phyloP scores from a whole-genome alignment of 2,329 filamentous ascomycete species.

The Epichloe festucae region DNA sequence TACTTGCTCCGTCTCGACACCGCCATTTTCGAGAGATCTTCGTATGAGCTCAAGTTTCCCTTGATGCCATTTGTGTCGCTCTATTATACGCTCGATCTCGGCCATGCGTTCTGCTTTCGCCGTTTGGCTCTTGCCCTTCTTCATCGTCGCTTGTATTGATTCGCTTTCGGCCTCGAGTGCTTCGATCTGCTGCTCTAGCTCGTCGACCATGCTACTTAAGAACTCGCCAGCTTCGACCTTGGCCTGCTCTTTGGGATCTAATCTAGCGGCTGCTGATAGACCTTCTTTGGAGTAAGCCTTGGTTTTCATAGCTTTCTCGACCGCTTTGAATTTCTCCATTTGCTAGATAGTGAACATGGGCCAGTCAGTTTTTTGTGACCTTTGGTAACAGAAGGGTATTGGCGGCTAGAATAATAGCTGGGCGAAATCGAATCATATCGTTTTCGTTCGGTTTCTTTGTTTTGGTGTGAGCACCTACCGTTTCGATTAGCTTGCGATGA shows the following conservation, averaged over 20 bases:
- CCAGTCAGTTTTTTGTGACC: neutral
- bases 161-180: constrained; percentile 83
- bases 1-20: constrained; percentile 76
- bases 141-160: constrained; percentile 72
- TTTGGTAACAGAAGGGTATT: no score
- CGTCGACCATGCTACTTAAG: constrained; percentile 74
- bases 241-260: constrained; percentile 96
- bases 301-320: constrained; percentile 99
- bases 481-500: constrained; percentile 92
- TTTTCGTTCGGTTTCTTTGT: neutral
- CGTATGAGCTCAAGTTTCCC: constrained; percentile 83
- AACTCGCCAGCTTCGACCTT: constrained; percentile 84
- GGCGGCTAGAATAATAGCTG: no score
- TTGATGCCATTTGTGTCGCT: constrained; percentile 95
- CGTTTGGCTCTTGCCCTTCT: constrained; percentile 84
- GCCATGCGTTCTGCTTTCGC: constrained; percentile 78
- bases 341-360: constrained; percentile 40
- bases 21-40: constrained; percentile 83
- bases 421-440: no score
- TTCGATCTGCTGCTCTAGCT: constrained; percentile 89
- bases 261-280: constrained; percentile 75
- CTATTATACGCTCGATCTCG: constrained; percentile 70
- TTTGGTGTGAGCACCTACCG: constrained; percentile 44
- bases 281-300: constrained; percentile 99
- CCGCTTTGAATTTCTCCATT: constrained; percentile 99